Base-by-base conservation (phyloP, 495 filamentous ascomycete genomes). In the Penicillium riverlandense region DNA sequence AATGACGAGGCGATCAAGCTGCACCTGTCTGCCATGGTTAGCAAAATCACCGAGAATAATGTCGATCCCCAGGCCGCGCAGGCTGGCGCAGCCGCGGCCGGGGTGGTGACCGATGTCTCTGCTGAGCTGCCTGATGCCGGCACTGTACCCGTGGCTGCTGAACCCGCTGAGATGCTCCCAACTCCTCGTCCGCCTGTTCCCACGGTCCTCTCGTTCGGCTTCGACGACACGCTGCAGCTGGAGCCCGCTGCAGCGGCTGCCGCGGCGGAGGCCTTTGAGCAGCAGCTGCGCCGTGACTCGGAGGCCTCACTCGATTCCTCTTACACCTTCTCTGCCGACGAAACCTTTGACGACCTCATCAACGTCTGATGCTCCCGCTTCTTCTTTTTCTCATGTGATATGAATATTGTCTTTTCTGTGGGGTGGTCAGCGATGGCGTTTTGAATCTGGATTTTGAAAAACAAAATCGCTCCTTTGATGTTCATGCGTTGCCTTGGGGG, bases 1-100 rank as follows among this genome's bases (percentile, higher is more conserved):
- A 70, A 71, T 22, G 72, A 83, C 43, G 63, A 67, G 12, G 57
- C 74, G 8, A 79, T 79, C 48, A 62, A 72, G 34, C 54, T 61
- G 1, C 75, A 78, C 47, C 67, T 78, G 6, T 53, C 65, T 10
- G 61, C 65, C 6, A 75, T 72, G 54, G 67, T 70, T 16, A 64
- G 66, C 47, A 61, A 57, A 37, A 66, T 70, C 42, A 59, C 59
- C 0, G 49, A 61, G 34, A 54, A 37, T 8, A 59, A 67, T 39
- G 44, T 32, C 31, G 38, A 43, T 8, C 16, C 42, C 8, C 27
- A 38, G 4, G 27, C 15, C 12, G 39, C 12, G 5, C n/a, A 43
- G 13, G 16, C 29, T 6, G 40, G 45, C 4, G 40, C 43, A 9
- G 37, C 46, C 6, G 13, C 40, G 7, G 34, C 41, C 8, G 8